These are phyloP conservation scores for Aspergillus alliaceus DNA, from an alignment of 2,329 filamentous ascomycete genomes.

Conservation along the genomic window DNA sequence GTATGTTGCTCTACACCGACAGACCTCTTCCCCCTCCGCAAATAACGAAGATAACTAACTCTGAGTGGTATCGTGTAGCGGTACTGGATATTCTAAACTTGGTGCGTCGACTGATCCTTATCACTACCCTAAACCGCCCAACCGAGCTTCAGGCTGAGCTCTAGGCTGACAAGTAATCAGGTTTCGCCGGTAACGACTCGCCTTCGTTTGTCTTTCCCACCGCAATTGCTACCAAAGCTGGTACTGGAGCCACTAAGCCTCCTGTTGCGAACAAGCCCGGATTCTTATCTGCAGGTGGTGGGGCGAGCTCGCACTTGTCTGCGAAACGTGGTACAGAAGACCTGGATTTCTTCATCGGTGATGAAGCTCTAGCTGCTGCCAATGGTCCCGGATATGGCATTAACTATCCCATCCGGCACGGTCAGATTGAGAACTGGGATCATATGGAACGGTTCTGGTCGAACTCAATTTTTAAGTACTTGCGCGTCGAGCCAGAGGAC, in stretches of 20 bases:
- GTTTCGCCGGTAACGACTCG: conserved; percentile 98
- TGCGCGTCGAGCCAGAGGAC: conserved; percentile 96
- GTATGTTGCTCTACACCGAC: conserved; percentile 59
- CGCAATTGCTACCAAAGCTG: conserved; percentile 92
- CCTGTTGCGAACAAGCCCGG: conserved; percentile 92
- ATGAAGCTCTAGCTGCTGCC: conserved; percentile 84
- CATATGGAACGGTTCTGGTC: conserved; percentile 99
- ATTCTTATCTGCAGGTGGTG: conserved; percentile 88
- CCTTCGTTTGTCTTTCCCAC: conserved; percentile 99
- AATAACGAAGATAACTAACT: conserved; percentile 49
- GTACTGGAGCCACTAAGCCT: conserved; percentile 70
- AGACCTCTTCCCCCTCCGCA: conserved; percentile 5
- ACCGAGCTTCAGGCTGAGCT: conserved; percentile 12
- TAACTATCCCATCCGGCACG: conserved; percentile 96
- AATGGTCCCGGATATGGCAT: conserved; percentile 90
- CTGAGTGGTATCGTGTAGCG: conserved; percentile 59
- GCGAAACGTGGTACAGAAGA: conserved; percentile 96
- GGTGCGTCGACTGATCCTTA: conserved; percentile 58
- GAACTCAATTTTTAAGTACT: conserved; percentile 99
- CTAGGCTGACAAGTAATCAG: conserved; percentile 52
- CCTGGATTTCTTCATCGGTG: conserved; percentile 97
- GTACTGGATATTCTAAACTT: conserved; percentile 98
- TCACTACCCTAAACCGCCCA: neutral
- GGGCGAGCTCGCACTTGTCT: conserved; percentile 77
- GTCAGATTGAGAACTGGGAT: conserved; percentile 99